phyloP scores from a whole-genome alignment of 108 stramenopile species.

The Cylindrotheca fusiformis region DNA sequence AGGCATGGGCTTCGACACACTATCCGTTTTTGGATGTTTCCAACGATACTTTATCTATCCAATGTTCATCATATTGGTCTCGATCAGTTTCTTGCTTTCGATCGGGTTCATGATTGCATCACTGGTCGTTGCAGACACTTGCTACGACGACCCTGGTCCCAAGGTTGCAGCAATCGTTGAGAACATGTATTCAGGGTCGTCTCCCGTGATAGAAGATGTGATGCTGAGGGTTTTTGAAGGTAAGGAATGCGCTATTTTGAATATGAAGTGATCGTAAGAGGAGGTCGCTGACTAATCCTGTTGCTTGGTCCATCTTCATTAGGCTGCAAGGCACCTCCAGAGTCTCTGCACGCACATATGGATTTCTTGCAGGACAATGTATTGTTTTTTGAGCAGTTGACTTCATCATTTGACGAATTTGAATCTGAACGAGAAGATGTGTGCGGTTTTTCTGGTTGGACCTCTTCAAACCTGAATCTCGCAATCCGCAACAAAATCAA shows the following conservation, averaged over 20 bases:
- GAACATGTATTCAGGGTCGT: background rate
- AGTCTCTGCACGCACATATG: background rate
- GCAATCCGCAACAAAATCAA: background rate
- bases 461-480: background rate
- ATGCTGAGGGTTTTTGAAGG: background rate
- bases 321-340: background rate
- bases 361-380: background rate
- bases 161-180: conserved; percentile 2
- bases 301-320: too few species aligned
- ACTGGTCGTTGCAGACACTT: background rate
- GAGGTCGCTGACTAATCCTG: too few species aligned
- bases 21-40: background rate
- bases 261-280: too few species aligned
- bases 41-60: background rate
- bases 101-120: background rate
- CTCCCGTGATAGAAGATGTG: background rate
- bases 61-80: background rate
- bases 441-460: background rate
- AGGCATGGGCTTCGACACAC: background rate
- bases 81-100: background rate
- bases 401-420: background rate
- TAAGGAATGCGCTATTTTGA: too few species aligned
- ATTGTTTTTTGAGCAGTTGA: background rate
- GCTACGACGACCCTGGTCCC: conserved; percentile 1
- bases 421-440: background rate